Evolutionary conservation across 257 asterid genomes (phyloP).

Genomic region (Solanum sejunctum): DNA sequence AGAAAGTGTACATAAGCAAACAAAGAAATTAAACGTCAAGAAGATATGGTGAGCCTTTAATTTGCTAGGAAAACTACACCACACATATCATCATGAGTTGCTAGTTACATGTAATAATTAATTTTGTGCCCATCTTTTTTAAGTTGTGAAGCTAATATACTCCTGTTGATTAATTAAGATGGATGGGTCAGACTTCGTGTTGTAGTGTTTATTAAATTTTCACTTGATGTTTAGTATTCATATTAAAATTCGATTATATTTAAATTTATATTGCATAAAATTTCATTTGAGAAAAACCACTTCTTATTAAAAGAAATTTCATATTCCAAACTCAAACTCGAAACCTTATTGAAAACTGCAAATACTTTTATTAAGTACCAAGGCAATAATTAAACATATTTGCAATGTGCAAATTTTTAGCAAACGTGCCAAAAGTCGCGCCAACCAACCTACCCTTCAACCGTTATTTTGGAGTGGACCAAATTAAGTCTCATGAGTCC

Average conservation of each 20-base stretch:
- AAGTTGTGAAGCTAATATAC: not conserved
- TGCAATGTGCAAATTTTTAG: not conserved
- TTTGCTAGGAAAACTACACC: not conserved
- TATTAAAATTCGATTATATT: no score
- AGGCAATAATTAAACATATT: not conserved
- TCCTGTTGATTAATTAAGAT: not conserved
- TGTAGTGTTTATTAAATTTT: no score
- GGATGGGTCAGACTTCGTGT: not conserved
- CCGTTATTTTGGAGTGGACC: not conserved
- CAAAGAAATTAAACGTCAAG: not conserved
- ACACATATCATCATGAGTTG: not conserved
- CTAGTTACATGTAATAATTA: not conserved
- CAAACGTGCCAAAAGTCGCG: not conserved
- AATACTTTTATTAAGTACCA: not conserved
- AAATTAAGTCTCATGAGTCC: not conserved
- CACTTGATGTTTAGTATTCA: accelerated
- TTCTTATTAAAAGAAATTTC: accelerated
- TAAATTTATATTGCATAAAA: accelerated
- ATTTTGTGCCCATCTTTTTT: not conserved
- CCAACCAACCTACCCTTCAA: no score
- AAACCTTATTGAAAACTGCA: not conserved
- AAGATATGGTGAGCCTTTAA: not conserved
- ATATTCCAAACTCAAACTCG: no score
- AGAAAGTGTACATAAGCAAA: not conserved
- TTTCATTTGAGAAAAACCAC: accelerated